Evolutionary conservation across 2,329 filamentous ascomycete genomes (phyloP), one percentile per base, ranked within the genome.

Genomic region (Camillea tinctor): DNA sequence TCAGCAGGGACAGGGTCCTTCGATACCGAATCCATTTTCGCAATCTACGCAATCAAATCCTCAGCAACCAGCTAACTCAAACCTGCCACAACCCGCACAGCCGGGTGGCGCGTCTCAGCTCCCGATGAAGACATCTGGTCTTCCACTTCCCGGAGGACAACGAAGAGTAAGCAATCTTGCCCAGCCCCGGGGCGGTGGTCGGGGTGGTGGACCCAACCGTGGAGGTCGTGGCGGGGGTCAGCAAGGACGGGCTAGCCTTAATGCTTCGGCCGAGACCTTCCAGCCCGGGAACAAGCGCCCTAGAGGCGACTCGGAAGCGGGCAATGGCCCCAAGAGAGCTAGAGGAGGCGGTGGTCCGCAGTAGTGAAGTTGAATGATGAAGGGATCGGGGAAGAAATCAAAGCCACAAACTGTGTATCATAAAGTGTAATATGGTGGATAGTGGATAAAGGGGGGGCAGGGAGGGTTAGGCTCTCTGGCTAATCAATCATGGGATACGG

Each of bases 201-300:
- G 73, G 2, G 74, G 73, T 17, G 73, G 74, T 52, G 74, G 70
- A 22, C 64, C 73, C 22, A 72, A 75, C 52, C 79, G 78, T 54
- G 77, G 77, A 58, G 74, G 73, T 8, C 75, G 78, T 59, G 74
- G 74, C 4, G 72, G 73, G 6, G 75, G 53, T 5, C 64, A 67
- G 50, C 69, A 69, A 53, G 71, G 68, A 48, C 67, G 80, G 21
- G 72, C 73, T n/a, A 76, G 64, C 24, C 68, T 85, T 44, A 85
- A 81, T 68, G 78, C 79, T 1, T 73, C 76, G 11, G 83, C 79
- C 15, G 81, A 83, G 59, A 81, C 82, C 61, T 81, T 84, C 64
- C 82, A 83, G 24, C 79, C 81, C 17, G 81, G 82, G 21, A 83
- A 80, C 66, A 86, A 86, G 72, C 77, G 84, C 40, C 77, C 81